phyloP scores from a whole-genome alignment of 202 grass and related monocot genomes.

The Elaeis oleifera region DNA sequence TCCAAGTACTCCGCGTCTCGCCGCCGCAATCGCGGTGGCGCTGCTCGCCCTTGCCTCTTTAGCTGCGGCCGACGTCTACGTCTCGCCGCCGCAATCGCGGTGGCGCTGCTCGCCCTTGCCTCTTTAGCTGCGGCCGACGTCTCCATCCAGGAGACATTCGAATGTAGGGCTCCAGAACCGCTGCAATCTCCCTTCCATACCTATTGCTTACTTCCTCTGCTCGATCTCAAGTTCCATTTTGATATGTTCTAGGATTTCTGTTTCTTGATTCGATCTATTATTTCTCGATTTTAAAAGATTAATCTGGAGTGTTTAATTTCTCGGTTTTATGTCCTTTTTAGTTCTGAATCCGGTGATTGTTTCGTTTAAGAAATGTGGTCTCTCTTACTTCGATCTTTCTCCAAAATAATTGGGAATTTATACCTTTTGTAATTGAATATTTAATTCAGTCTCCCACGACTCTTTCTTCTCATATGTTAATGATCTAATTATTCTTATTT shows the following conservation, averaged over 20 bases:
- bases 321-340: not conserved
- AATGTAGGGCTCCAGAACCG: slow-evolving; percentile 22
- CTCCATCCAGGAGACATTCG: slow-evolving; percentile 69
- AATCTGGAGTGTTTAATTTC: not conserved
- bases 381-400: too few species aligned
- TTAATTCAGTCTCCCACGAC: too few species aligned
- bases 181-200: not conserved
- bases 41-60: slow-evolving; percentile 4
- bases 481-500: too few species aligned
- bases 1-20: slow-evolving; percentile 21
- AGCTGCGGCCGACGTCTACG: slow-evolving; percentile 46
- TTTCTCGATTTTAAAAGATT: not conserved
- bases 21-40: slow-evolving; percentile 16
- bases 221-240: slow-evolving; percentile 8
- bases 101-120: not conserved
- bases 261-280: not conserved
- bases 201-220: not conserved
- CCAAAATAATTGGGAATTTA: too few species aligned
- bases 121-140: slow-evolving; percentile 39
- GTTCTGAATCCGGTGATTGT: too few species aligned
- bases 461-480: too few species aligned
- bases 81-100: slow-evolving; percentile 24
- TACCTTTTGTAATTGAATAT: too few species aligned
- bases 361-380: too few species aligned
- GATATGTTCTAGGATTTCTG: not conserved